Percentiles rank a stretch among this genome's conserved stretches.
Conservation (phyloP, 192 early-diverging fungal genomes). For the Backusella luteola region DNA sequence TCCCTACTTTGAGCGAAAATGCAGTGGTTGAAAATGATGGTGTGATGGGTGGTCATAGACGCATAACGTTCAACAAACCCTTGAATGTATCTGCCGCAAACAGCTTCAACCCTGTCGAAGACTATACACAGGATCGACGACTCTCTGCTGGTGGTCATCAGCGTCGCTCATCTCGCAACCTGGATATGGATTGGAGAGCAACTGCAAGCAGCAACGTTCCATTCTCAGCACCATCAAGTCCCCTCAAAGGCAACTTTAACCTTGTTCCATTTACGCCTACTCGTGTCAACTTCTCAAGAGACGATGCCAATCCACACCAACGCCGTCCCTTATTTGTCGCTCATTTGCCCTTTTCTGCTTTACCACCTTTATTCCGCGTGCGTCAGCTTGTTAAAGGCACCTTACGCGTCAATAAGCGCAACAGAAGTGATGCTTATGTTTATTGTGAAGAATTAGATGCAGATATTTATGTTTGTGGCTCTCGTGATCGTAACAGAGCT, state of each 20-base stretch:
- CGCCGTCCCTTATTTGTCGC: slow-evolving; percentile 53
- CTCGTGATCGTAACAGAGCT: slow-evolving; percentile 75
- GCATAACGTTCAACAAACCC: neutral
- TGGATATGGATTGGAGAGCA: slow-evolving; percentile 40
- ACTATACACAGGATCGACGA: neutral
- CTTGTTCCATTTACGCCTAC: slow-evolving; percentile 42
- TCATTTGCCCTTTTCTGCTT: slow-evolving; percentile 53
- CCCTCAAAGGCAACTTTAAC: slow-evolving; percentile 23
- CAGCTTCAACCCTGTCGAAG: slow-evolving; percentile 10
- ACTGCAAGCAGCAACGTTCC: neutral
- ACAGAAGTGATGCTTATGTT: slow-evolving; percentile 86
- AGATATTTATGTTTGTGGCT: slow-evolving; percentile 78
- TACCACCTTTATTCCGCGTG: slow-evolving; percentile 46
- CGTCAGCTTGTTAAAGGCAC: slow-evolving; percentile 65
- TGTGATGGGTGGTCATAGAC: slow-evolving; percentile 1
- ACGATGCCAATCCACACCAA: slow-evolving; percentile 48
- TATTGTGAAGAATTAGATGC: slow-evolving; percentile 66
- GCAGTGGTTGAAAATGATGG: slow-evolving; percentile 12
- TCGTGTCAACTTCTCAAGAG: slow-evolving; percentile 38
- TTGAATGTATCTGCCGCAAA: neutral
- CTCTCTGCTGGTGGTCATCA: slow-evolving; percentile 7
- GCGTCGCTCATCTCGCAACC: slow-evolving; percentile 40
- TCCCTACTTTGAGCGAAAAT: slow-evolving; percentile 14
- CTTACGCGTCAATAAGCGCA: slow-evolving; percentile 83
- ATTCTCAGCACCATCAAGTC: slow-evolving; percentile 13